These are phyloP conservation scores for Alternaria brassicicola DNA, from an alignment of 2,329 filamentous ascomycete species.

Conservation along the genomic window DNA sequence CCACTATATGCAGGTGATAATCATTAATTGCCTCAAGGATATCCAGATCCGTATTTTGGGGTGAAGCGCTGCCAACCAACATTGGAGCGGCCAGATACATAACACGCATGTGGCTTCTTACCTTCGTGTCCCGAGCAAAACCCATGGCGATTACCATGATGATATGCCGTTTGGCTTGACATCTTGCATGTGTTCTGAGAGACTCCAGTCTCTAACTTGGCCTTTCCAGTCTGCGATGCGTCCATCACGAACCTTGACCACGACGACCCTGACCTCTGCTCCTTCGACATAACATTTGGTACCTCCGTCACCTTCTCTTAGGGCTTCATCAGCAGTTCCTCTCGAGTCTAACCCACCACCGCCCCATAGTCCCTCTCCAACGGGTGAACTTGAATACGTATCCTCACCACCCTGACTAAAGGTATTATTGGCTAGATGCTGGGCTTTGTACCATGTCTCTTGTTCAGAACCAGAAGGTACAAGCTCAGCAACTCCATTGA, in stretches of 20 bases:
- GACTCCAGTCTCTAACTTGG: constrained; percentile 78
- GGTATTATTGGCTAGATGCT: constrained; percentile 90
- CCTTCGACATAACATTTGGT: constrained; percentile 75
- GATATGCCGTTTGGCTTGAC: neutral
- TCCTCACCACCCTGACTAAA: constrained; percentile 61
- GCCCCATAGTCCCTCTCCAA: constrained; percentile 53
- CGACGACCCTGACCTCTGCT: constrained; percentile 83
- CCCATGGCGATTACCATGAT: neutral
- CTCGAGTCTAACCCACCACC: constrained; percentile 50
- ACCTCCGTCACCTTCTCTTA: constrained; percentile 52
- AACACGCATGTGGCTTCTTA: neutral
- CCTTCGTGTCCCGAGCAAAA: neutral
- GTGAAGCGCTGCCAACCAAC: neutral
- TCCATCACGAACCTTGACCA: constrained; percentile 83
- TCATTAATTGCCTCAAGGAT: neutral
- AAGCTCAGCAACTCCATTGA: constrained; percentile 84
- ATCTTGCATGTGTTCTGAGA: constrained; percentile 1
- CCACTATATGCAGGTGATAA: neutral
- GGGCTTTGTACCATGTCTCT: constrained; percentile 80
- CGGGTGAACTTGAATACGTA: constrained; percentile 36
- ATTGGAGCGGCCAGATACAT: neutral
- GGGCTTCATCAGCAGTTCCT: constrained; percentile 49
- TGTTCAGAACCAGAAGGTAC: constrained; percentile 76
- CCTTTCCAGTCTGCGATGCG: constrained; percentile 95
- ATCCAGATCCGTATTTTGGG: neutral